phyloP scores from a whole-genome alignment of 1,139 yeast species.

The Pichia inconspicua region DNA sequence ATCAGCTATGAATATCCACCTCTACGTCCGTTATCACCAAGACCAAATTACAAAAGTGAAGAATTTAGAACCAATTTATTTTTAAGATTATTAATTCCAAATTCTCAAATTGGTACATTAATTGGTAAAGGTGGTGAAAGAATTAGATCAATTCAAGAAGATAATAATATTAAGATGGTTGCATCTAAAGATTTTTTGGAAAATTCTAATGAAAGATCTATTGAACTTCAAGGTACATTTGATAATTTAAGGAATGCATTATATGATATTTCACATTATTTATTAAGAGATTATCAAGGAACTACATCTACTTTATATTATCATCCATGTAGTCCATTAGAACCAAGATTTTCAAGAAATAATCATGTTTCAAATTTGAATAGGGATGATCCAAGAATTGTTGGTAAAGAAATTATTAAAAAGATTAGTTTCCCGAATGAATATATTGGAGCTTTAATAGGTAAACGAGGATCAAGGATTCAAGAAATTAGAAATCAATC shows the following conservation, averaged over 20 bases:
- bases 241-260: slow-evolving; percentile 53
- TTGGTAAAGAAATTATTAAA: slow-evolving; percentile 31
- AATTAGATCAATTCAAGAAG: slow-evolving; percentile 73
- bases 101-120: slow-evolving; percentile 83
- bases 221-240: slow-evolving; percentile 80
- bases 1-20: slow-evolving; percentile 51
- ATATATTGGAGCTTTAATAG: slow-evolving; percentile 86
- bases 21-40: slow-evolving; percentile 48
- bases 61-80: slow-evolving; percentile 37
- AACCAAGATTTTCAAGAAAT: slow-evolving; percentile 17
- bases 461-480: slow-evolving; percentile 73
- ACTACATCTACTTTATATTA: slow-evolving; percentile 62
- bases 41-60: slow-evolving; percentile 42
- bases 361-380: slow-evolving; percentile 3
- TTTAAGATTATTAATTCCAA: slow-evolving; percentile 70
- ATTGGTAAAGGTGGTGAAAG: slow-evolving; percentile 81
- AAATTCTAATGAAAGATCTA: slow-evolving; percentile 78
- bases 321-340: slow-evolving; percentile 41
- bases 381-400: slow-evolving; percentile 2
- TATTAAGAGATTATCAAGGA: slow-evolving; percentile 63
- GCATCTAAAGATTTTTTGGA: slow-evolving; percentile 83
- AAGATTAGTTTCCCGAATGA: slow-evolving; percentile 64
- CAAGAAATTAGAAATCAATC: slow-evolving; percentile 77
- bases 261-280: slow-evolving; percentile 60
- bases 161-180: slow-evolving; percentile 67